Evolutionary conservation across 768 basidiomycete species (phyloP), one percentile per base, ranked within the genome.

Genomic region (Leccinum disarticulatum): DNA sequence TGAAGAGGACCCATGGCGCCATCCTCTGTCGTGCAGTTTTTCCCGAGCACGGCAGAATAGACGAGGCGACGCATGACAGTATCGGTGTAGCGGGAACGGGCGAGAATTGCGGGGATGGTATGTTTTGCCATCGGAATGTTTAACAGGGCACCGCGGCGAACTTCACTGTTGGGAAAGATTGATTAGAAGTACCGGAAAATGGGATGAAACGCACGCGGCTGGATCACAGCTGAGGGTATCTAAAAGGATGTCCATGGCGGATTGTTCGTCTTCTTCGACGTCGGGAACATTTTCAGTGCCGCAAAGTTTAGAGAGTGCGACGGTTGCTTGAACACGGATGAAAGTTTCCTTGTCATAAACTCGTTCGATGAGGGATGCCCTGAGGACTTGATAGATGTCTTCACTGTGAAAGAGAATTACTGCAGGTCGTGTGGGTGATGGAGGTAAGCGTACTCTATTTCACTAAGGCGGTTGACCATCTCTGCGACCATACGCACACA

Each of bases 21-120:
- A 17, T 73, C 70, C 2, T 57, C 35, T 14, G 60, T 62, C 13
- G 65, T 63, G 62, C 79, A 81, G 4, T 76, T 70, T 27, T 77
- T 77, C 41, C 79, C 75, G 9, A 94, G 79, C 3, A 91, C 76
- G 2, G 78, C 70, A 10, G 80, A 77, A 69, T 90, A 96, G 4
- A 93, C 81, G 13, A 87, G 79, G 57, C 87, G 89, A 57, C 96
- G 90, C 41, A 91, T 80, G 48, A 80, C 79, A 0, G 82, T 76
- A 65, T 97, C 96, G 15, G 84, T 79, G 69, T 98, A 96, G 22
- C 91, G 84, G 3, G 86, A 88, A 30, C 95, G 85, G 1, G 81
- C 79, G 10, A 98, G 81, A 47, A 98, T 81, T 35, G 78, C 75
- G 0, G 86, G 80, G 0, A 98, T 75, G 0, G 87, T 90, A 0